These are phyloP conservation scores for Wickerhamomyces queroliae DNA, from an alignment of 805 yeast genomes.

Conservation along the genomic window DNA sequence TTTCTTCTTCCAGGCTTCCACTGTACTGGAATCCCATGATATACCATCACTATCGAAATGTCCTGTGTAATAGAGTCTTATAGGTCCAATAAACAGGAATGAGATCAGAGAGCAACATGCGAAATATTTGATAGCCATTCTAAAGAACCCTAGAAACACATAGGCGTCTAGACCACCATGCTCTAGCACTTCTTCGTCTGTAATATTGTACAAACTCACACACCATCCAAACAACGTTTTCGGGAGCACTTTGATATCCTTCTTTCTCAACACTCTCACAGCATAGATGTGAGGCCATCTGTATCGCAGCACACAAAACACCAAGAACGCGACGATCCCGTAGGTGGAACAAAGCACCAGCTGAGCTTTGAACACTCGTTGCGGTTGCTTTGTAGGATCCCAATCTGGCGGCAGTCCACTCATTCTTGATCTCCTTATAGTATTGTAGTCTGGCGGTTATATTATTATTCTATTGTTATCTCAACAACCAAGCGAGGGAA, in stretches of 20 bases:
- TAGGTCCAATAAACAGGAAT: conserved; percentile 73
- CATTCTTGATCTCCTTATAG: too few relatives aligned
- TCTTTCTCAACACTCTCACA: conserved; percentile 48
- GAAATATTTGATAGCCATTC: conserved; percentile 74
- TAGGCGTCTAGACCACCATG: conserved; percentile 93
- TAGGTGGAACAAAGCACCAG: conserved; percentile 61
- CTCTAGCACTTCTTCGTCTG: conserved; percentile 75
- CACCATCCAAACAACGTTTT: conserved; percentile 80
- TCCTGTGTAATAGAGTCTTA: conserved; percentile 81
- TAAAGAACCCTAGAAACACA: conserved; percentile 87
- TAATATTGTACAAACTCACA: conserved; percentile 54
- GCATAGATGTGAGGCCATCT: conserved; percentile 82
- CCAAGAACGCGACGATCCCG: conserved; percentile 61
- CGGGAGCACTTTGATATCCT: conserved; percentile 26
- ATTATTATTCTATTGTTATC: too few relatives aligned
- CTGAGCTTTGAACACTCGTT: conserved; percentile 75
- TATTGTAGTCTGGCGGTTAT: too few relatives aligned
- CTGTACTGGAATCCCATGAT: conserved; percentile 15
- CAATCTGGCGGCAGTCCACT: conserved; percentile 24
- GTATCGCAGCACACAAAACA: conserved; percentile 67
- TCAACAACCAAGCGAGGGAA: too few relatives aligned
- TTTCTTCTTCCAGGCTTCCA: neutral
- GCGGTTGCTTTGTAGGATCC: conserved; percentile 25
- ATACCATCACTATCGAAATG: conserved; percentile 58
- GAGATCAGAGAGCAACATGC: conserved; percentile 66